Evolutionary conservation across 192 early-diverging fungal species (phyloP).

Genomic region (Coemansia javaensis): DNA sequence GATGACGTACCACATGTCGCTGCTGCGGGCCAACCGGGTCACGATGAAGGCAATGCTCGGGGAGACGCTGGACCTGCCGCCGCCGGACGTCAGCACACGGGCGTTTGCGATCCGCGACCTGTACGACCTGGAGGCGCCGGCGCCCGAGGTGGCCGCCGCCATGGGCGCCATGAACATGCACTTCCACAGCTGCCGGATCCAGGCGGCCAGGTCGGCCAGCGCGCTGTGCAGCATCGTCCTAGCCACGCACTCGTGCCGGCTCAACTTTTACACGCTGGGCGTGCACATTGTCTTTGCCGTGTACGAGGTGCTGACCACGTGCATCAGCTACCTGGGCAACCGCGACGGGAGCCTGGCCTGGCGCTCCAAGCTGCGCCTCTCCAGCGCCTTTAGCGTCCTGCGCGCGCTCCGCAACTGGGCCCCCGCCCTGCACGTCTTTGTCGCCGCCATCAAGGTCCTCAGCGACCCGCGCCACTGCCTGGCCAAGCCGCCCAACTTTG

Average conservation of each 20-base stretch:
- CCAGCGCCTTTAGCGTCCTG: slow-evolving; percentile 36
- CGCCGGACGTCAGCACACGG: slow-evolving; percentile 31
- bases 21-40: slow-evolving; percentile 41
- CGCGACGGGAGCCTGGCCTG: slow-evolving; percentile 23
- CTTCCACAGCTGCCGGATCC: slow-evolving; percentile 40
- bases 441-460: slow-evolving; percentile 23
- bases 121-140: slow-evolving; percentile 26
- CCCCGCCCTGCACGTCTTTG: slow-evolving; percentile 32
- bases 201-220: slow-evolving; percentile 27
- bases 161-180: slow-evolving; percentile 40
- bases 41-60: slow-evolving; percentile 48
- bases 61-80: slow-evolving; percentile 32
- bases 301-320: slow-evolving; percentile 22
- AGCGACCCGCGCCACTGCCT: slow-evolving; percentile 33
- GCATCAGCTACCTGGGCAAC: slow-evolving; percentile 30
- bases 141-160: slow-evolving; percentile 9
- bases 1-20: slow-evolving; percentile 35
- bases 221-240: slow-evolving; percentile 34
- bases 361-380: slow-evolving; percentile 29
- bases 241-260: slow-evolving; percentile 26
- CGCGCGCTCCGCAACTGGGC: slow-evolving; percentile 40
- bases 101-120: slow-evolving; percentile 40
- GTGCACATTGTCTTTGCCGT: slow-evolving; percentile 25
- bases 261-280: slow-evolving; percentile 41
- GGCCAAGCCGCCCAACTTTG: slow-evolving; percentile 20